Percentiles rank a stretch among this genome's conserved stretches.
phyloP scores from a whole-genome alignment of 2,329 filamentous ascomycete species.

The Gnomoniopsis smithogilvyi region DNA sequence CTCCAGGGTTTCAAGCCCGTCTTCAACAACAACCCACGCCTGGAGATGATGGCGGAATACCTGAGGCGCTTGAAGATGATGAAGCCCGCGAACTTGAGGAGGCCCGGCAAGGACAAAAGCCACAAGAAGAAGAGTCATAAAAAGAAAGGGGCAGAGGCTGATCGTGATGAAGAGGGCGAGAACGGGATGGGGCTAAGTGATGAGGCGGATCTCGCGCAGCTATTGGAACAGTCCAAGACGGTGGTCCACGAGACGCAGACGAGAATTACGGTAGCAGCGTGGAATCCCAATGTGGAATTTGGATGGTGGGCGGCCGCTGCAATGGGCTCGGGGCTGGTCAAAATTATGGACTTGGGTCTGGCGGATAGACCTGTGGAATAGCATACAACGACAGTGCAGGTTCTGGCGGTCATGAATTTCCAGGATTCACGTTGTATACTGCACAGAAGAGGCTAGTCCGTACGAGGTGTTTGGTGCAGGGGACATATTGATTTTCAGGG shows the following conservation, averaged over 20 bases:
- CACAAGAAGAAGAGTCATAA: conserved; percentile 34
- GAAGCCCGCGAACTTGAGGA: conserved; percentile 29
- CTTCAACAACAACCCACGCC: conserved; percentile 43
- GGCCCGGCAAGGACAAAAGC: conserved; percentile 16
- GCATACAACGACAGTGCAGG: not conserved
- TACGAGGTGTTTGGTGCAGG: not conserved
- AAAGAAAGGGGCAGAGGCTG: conserved; percentile 19
- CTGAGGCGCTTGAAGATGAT: conserved; percentile 33
- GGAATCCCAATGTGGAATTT: conserved; percentile 66
- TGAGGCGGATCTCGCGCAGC: conserved; percentile 20
- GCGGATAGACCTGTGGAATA: conserved; percentile 23
- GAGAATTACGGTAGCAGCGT: conserved; percentile 58
- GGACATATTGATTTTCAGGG: not conserved
- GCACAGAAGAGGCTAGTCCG: not conserved
- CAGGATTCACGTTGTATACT: not conserved
- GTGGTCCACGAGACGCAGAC: conserved; percentile 61
- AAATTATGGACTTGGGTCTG: conserved; percentile 63
- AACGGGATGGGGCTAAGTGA: conserved; percentile 22
- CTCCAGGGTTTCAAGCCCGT: conserved; percentile 50
- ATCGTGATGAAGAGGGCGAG: conserved; percentile 22
- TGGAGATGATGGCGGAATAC: conserved; percentile 31
- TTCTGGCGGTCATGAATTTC: not conserved
- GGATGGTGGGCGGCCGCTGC: conserved; percentile 66
- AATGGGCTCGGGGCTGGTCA: conserved; percentile 64
- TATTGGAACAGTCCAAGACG: conserved; percentile 25